These are phyloP conservation scores for Typha latifolia DNA, from an alignment of 176 grass and related monocot species.

Conservation along the genomic window DNA sequence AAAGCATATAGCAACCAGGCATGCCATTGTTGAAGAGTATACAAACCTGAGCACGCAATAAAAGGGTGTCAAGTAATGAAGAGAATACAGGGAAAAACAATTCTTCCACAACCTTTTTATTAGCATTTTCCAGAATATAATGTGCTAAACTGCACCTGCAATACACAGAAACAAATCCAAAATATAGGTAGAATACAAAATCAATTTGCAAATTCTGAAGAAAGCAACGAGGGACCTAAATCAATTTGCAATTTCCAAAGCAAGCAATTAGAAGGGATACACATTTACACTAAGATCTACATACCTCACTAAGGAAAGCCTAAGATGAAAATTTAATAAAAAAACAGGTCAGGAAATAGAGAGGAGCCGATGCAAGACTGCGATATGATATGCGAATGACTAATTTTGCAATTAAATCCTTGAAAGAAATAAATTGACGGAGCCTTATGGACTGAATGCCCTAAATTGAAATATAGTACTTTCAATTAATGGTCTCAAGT, in stretches of 20 bases:
- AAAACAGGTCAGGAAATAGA: not conserved
- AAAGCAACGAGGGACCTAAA: not conserved
- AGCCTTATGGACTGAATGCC: no score
- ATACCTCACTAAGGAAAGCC: not conserved
- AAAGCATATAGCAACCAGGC: no score
- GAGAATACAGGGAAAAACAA: constrained; percentile 73
- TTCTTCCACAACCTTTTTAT: constrained; percentile 47
- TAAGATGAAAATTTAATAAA: not conserved
- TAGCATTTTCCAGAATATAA: constrained; percentile 52
- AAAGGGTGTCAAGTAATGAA: constrained; percentile 71
- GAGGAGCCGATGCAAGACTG: not conserved
- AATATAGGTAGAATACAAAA: constrained; percentile 11
- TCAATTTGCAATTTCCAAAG: constrained; percentile 1
- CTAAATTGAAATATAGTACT: no score
- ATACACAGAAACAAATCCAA: constrained; percentile 11
- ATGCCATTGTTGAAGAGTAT: constrained; percentile 2
- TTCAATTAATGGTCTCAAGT: no score
- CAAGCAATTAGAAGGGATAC: not conserved
- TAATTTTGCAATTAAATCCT: not conserved
- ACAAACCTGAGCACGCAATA: constrained; percentile 69
- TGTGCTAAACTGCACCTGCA: constrained; percentile 83
- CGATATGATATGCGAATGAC: not conserved
- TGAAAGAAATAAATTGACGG: not conserved
- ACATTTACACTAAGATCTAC: not conserved
- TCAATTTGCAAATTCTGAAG: not conserved